Base-by-base conservation (phyloP, 345 rosid species). In the Cochlearia excelsa region DNA sequence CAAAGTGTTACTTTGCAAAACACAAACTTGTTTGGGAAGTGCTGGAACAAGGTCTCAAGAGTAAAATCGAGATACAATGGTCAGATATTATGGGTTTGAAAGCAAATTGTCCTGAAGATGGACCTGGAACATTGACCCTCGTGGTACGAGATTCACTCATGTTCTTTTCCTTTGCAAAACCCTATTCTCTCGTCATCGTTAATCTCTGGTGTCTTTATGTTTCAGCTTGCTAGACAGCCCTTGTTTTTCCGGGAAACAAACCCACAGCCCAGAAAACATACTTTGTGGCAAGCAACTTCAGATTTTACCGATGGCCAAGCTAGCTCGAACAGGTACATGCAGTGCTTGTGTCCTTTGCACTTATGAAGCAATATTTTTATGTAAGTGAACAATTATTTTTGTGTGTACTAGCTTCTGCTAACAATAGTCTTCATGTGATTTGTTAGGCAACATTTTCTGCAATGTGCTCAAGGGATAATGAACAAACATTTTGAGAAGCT, bases 11-110 rank as follows among this genome's bases (percentile, higher is more conserved):
- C 80, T 94, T 94, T 67, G 99, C 97, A 0, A 94, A 94, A 80
- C 96, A 90, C 63, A 94, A 90, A 78, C 88, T 90, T 55, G 97
- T 94, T 40, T 94, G 99, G 99, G 99, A 94, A 80, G 95, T 94
- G 62, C 83, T 94, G 73, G 93, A 94, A 66, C 87, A 83, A 65
- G 93, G 99, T 59, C 84, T 90, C 35, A 94, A 94, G 86, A 94
- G 97, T 77, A 94, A 94, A 78, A 85, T 94, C 31, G 99, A 94
- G 83, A 83, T 94, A 67, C 97, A 94, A 35, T 94, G 99, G 99
- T 85, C 96, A 2, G 99, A 94, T 76, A 94, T 94, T 58, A 82
- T 86, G 90, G 96, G 87, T 51, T 57, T 94, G 30, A 90, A 85
- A 62, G 97, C 93, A 23, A 80, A 75, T 71, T 85, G 83, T 68